phyloP scores from a whole-genome alignment of 495 filamentous ascomycete genomes.

The Daldinia caldariorum region DNA sequence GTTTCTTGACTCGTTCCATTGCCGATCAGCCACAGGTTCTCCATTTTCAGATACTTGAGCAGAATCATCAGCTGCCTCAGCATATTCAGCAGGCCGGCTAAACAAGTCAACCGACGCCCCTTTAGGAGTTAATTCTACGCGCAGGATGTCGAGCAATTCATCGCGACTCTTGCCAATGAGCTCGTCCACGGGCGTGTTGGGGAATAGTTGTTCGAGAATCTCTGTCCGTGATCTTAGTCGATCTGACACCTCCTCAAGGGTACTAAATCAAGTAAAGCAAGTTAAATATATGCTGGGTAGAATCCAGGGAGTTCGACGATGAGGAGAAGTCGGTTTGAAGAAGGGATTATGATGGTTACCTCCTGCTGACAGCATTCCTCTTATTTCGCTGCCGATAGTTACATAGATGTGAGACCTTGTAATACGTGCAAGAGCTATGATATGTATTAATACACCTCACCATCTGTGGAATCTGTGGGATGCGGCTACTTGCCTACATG shows the following conservation, averaged over 20 bases:
- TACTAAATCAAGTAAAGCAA: conserved; percentile 20
- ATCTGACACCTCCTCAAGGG: conserved; percentile 39
- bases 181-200: conserved; percentile 27
- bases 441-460: not conserved
- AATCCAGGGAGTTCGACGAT: not conserved
- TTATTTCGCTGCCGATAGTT: conserved; percentile 44
- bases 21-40: conserved; percentile 34
- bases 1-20: conserved; percentile 43
- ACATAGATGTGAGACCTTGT: conserved; percentile 42
- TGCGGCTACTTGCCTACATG: conserved; percentile 38
- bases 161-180: conserved; percentile 38
- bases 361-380: conserved; percentile 45
- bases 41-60: conserved; percentile 41
- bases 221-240: conserved; percentile 30
- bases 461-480: not conserved
- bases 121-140: not conserved
- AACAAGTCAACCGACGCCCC: not conserved
- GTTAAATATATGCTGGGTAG: not conserved
- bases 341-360: conserved; percentile 10
- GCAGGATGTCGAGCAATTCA: conserved; percentile 35
- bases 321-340: too few relatives aligned
- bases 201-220: conserved; percentile 35
- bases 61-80: conserved; percentile 35
- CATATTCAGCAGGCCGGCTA: conserved; percentile 17
- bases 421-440: conserved; percentile 40